Evolutionary conservation across 176 grass and related monocot genomes (phyloP), one percentile per base, ranked within the genome.

Genomic region (Eragrostis curvula): DNA sequence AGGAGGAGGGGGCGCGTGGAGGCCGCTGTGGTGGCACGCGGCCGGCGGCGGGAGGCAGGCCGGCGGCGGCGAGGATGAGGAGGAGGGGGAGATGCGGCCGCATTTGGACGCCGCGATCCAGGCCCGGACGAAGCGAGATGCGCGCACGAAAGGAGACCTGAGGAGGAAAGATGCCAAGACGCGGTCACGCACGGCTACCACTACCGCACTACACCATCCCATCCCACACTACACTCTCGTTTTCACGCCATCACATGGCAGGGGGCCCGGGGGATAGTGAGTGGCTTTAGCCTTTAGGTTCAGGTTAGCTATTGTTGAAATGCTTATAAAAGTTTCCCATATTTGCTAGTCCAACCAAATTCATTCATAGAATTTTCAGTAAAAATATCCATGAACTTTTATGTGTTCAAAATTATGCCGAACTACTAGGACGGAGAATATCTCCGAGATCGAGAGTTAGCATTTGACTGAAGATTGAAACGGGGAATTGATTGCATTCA

Each of bases 101-200:
- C 79, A 85, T 81, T 75, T 72, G 82, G 87, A 49, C 83, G 59
- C 77, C 66, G 81, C n/a, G 79, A 87, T 68, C 84, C 77, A 51
- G 90, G 50, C 17, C 40, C 1, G 79, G 12, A 25, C 43, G 42
- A 40, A 9, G n/a, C 44, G 49, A 81, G 71, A 79, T 48, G 53
- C 43, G 75, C 13, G 27, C 83, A 15, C 32, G 45, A 28, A 28
- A n/a, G 8, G 51, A 10, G 50, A 36, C 40, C 61, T 39, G 59
- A 41, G 13, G 44, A 39, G 52, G 57, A 46, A 24, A 58, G 45
- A 63, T 58, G 49, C 63, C 53, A 44, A 41, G 48, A 44, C 30
- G 60, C 70, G 73, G 53, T 68, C 40, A 29, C 63, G 63, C 77
- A 67, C 30, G 29, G 18, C 39, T 4, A n/a, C 18, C 27, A 20